Conservation (phyloP, 495 filamentous ascomycete genomes). For the Diplogelasinospora grovesii region DNA sequence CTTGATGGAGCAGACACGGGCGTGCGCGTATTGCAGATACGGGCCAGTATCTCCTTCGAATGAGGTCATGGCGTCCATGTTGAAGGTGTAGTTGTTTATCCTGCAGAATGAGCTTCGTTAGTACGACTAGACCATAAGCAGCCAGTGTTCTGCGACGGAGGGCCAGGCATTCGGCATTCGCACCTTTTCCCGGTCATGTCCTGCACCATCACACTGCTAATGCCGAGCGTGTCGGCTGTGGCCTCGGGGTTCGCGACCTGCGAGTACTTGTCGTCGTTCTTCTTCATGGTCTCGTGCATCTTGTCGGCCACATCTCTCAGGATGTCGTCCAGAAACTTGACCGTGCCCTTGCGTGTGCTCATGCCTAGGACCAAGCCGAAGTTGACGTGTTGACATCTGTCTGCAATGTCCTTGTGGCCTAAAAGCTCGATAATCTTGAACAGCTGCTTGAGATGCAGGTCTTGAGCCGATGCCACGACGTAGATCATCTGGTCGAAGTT, state of each 20-base stretch:
- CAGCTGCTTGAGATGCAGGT: constrained; percentile 55
- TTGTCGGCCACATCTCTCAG: constrained; percentile 53
- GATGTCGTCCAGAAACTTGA: constrained; percentile 56
- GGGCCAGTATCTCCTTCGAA: constrained; percentile 67
- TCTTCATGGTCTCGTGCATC: constrained; percentile 61
- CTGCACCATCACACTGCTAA: constrained; percentile 58
- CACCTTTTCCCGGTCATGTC: constrained; percentile 61
- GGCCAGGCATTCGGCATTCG: no score
- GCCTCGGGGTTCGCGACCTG: constrained; percentile 52
- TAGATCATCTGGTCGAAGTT: constrained; percentile 67
- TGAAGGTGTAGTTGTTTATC: constrained; percentile 58
- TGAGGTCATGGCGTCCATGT: constrained; percentile 59
- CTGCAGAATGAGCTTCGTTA: constrained; percentile 20
- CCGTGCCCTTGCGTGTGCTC: constrained; percentile 53
- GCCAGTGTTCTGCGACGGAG: no score
- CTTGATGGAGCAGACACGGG: constrained; percentile 56
- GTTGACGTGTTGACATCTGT: constrained; percentile 54
- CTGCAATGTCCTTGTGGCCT: constrained; percentile 51
- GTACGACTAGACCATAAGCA: no score
- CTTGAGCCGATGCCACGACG: constrained; percentile 55
- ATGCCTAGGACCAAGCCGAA: constrained; percentile 58
- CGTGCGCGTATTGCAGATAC: constrained; percentile 64
- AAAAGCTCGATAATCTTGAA: constrained; percentile 60
- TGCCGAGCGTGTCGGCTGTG: constrained; percentile 53
- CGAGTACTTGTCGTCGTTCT: constrained; percentile 52